Evolutionary conservation across 257 asterid species (phyloP).

Genomic region (Gentiana dahurica): DNA sequence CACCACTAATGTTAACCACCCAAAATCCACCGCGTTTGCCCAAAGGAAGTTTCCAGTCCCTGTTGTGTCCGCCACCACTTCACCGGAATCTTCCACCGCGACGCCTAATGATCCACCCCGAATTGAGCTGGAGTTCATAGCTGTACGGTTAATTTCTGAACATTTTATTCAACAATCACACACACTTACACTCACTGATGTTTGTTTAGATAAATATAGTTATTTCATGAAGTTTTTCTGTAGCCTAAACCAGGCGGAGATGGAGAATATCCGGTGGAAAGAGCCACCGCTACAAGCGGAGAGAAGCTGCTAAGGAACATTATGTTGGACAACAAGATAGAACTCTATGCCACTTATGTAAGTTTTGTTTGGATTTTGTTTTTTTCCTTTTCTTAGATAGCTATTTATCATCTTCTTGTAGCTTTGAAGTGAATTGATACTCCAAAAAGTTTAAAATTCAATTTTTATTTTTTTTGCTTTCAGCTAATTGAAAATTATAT

Average conservation of each 20-base stretch:
- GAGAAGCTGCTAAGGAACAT: constrained; percentile 82
- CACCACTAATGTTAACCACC: constrained; percentile 21
- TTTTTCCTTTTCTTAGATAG: background rate
- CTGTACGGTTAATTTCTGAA: constrained; percentile 22
- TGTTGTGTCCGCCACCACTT: constrained; percentile 24
- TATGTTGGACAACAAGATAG: constrained; percentile 74
- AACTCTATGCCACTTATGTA: constrained; percentile 81
- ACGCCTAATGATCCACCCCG: constrained; percentile 31
- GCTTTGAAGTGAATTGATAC: too few relatives aligned
- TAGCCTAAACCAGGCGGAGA: constrained; percentile 65
- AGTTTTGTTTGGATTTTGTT: constrained; percentile 16
- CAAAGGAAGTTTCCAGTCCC: constrained; percentile 13
- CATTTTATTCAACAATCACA: too few relatives aligned
- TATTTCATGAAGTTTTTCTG: constrained; percentile 5
- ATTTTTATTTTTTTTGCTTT: too few relatives aligned
- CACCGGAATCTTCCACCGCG: constrained; percentile 43
- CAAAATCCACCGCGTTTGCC: constrained; percentile 19
- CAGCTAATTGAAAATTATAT: too few relatives aligned
- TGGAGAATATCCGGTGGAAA: constrained; percentile 48
- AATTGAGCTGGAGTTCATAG: constrained; percentile 70
- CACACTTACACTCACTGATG: too few relatives aligned
- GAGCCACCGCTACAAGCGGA: constrained; percentile 62
- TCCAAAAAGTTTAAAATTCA: too few relatives aligned
- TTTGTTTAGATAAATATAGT: background rate
- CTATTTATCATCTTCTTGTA: background rate